Conservation (phyloP, 2,329 filamentous ascomycete genomes). For the Fusarium odoratissimum region DNA sequence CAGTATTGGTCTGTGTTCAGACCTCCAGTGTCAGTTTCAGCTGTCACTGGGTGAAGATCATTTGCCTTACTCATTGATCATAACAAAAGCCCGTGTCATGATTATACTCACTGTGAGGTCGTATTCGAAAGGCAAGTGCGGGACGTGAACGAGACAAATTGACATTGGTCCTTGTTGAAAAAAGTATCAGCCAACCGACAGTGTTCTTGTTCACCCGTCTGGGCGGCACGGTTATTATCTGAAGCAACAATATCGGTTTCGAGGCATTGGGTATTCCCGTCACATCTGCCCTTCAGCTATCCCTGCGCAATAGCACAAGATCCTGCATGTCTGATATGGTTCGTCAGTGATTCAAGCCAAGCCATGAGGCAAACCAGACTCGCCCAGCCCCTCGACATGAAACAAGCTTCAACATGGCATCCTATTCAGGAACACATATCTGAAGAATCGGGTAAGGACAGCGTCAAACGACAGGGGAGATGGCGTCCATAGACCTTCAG, state of each 20-base stretch:
- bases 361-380: constrained; percentile 7
- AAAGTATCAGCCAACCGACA: not conserved
- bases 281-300: constrained; percentile 3
- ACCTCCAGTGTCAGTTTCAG: constrained; percentile 2
- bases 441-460: not conserved
- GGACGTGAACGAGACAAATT: not conserved
- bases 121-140: not conserved
- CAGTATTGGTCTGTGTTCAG: not conserved
- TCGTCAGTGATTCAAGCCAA: constrained; percentile 14
- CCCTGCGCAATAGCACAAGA: not conserved
- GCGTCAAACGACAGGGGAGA: not conserved
- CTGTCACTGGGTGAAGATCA: not conserved
- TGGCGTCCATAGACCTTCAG: not conserved
- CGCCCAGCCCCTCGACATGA: not conserved
- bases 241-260: not conserved
- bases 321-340: constrained; percentile 12
- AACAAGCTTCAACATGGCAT: constrained; percentile 12
- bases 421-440: not conserved
- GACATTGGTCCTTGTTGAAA: not conserved
- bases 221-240: not conserved
- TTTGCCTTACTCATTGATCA: not conserved
- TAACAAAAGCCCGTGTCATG: not conserved
- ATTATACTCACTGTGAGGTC: not conserved
- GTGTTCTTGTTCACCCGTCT: not conserved
- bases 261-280: not conserved